Base-by-base conservation (phyloP, 2,329 filamentous ascomycete genomes). In the Leptographium procerum region DNA sequence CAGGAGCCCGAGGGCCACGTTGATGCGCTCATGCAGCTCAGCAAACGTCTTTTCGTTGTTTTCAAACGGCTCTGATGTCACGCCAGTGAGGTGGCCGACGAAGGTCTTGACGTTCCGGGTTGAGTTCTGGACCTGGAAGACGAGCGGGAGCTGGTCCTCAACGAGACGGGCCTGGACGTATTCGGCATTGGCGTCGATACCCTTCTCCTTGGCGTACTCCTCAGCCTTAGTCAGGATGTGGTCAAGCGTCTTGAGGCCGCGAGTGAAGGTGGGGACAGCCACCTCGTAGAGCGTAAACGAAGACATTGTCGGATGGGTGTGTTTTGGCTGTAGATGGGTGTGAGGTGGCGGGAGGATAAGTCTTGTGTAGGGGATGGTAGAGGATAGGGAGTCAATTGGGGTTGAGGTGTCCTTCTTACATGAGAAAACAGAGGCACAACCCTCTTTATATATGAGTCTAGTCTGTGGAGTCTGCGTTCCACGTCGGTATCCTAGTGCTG, bases 111-210 rank as follows among this genome's bases (percentile, higher is more conserved):
- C 63, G 0, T 64, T 63, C 60, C 67, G 66, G 58, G 67, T 67
- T 16, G 65, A 66, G 52, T 64, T 64, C 52, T 69, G 65, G 11
- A 73, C 65, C 57, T 74, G 71, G 63, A 70, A 71, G n/a, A 57
- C 60, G n/a, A 74, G 65, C 8, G 71, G 70, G 1, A 64, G 57
- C 68, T 73, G 72, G 65, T 73, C 71, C 5, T 66, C 66, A 33
- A 65, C 58, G 2, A 74, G 65, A 6, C 65, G 65, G 13, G 67
- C 64, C 11, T 61, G 33, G 34, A 64, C 55, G 47, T 67, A 66
- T 5, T 51, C 61, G 16, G 63, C 56, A 50, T 65, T 63, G 52
- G 59, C 61, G 43, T 67, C 64, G 47, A 68, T 19, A 28, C 64
- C 63, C 48, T 68, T 66, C n/a, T 64, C 65, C 55, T 69, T 66